Percentiles rank a stretch among this genome's conserved stretches.
Conservation (phyloP, 768 basidiomycete species). For the Macrolepiota dolichaula region DNA sequence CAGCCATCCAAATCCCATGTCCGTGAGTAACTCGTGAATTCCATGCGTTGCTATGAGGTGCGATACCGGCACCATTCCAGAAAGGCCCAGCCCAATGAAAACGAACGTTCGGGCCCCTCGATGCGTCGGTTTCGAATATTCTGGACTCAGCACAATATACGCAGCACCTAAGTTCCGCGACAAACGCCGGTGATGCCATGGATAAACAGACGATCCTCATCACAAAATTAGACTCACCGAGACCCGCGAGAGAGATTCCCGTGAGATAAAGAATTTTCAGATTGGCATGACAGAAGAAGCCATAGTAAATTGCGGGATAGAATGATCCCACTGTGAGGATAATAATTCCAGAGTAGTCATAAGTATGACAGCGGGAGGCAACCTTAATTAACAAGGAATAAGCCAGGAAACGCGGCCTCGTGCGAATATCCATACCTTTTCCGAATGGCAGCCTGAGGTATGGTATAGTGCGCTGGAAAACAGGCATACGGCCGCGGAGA, state of each 20-base stretch:
- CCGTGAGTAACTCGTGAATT: slow-evolving; percentile 43
- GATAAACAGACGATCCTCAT: slow-evolving; percentile 17
- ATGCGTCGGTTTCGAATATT: slow-evolving; percentile 72
- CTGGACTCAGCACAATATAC: slow-evolving; percentile 76
- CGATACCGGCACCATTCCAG: slow-evolving; percentile 62
- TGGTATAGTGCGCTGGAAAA: slow-evolving; percentile 72
- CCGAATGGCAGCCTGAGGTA: slow-evolving; percentile 68
- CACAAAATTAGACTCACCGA: slow-evolving; percentile 43
- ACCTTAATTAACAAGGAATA: slow-evolving; percentile 37
- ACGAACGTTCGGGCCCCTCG: slow-evolving; percentile 73
- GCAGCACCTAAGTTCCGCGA: slow-evolving; percentile 45
- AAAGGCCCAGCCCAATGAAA: slow-evolving; percentile 77
- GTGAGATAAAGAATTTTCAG: slow-evolving; percentile 54
- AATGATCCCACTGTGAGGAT: slow-evolving; percentile 77
- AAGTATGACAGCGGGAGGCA: slow-evolving; percentile 53
- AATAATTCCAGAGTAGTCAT: slow-evolving; percentile 83
- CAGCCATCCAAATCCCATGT: slow-evolving; percentile 74
- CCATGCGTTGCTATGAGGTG: slow-evolving; percentile 66
- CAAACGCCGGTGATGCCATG: slow-evolving; percentile 18
- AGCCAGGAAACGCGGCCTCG: slow-evolving; percentile 17
- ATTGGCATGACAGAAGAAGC: slow-evolving; percentile 63
- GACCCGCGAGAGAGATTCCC: slow-evolving; percentile 48
- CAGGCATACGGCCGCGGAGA: slow-evolving; percentile 72
- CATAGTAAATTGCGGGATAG: slow-evolving; percentile 74
- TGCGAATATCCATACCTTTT: slow-evolving; percentile 42